phyloP scores from a whole-genome alignment of 2,329 filamentous ascomycete genomes.

The Diplocarpon rosae region DNA sequence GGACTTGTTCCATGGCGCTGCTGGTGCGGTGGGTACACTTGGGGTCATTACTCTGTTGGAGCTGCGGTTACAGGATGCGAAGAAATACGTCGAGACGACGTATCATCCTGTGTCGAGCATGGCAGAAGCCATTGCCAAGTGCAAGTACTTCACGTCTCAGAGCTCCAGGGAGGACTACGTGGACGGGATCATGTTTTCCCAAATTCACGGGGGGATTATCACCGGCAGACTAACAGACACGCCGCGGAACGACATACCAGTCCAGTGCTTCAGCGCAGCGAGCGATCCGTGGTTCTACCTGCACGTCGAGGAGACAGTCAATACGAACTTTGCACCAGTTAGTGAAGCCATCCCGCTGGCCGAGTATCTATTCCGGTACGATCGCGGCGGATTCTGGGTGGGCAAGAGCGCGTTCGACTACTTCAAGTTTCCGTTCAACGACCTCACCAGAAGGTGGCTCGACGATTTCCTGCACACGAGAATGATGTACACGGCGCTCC shows the following conservation, averaged over 20 bases:
- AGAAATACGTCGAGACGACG: slow-evolving; percentile 42
- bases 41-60: slow-evolving; percentile 51
- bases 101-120: slow-evolving; percentile 38
- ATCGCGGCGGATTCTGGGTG: slow-evolving; percentile 55
- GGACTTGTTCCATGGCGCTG: slow-evolving; percentile 48
- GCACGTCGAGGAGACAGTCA: slow-evolving; percentile 37
- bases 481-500: slow-evolving; percentile 51
- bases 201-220: slow-evolving; percentile 40
- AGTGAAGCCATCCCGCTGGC: slow-evolving; percentile 34
- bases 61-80: slow-evolving; percentile 42
- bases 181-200: slow-evolving; percentile 45
- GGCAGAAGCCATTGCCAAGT: slow-evolving; percentile 32
- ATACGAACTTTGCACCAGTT: slow-evolving; percentile 8
- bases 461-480: slow-evolving; percentile 51
- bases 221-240: slow-evolving; percentile 39
- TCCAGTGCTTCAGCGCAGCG: slow-evolving; percentile 38
- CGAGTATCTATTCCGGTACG: slow-evolving; percentile 50
- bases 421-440: slow-evolving; percentile 49
- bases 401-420: slow-evolving; percentile 50
- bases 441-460: slow-evolving; percentile 44
- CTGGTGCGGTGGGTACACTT: slow-evolving; percentile 48
- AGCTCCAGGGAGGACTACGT: slow-evolving; percentile 41
- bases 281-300: slow-evolving; percentile 56
- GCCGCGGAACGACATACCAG: slow-evolving; percentile 12
- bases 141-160: slow-evolving; percentile 28